Conservation (phyloP, 495 filamentous ascomycete species). For the Penicillium parvum region DNA sequence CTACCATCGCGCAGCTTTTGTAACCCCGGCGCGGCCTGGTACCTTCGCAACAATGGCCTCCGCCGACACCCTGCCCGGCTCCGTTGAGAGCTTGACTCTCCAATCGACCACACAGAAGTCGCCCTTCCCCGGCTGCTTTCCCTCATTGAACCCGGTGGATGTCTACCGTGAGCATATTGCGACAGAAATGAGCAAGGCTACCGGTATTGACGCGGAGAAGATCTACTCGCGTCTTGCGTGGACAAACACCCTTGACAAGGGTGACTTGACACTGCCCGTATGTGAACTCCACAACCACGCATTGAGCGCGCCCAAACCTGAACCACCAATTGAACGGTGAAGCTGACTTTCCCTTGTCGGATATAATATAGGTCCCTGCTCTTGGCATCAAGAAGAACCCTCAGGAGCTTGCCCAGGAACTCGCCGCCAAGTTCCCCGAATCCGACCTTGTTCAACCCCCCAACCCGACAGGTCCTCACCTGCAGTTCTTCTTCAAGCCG, state of each 20-base stretch:
- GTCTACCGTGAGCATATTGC: slow-evolving; percentile 82
- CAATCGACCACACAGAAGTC: slow-evolving; percentile 37
- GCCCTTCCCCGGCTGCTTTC: slow-evolving; percentile 47
- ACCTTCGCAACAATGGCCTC: slow-evolving; percentile 32
- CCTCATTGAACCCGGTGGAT: slow-evolving; percentile 78
- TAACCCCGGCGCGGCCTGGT: slow-evolving; percentile 11
- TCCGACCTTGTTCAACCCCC: slow-evolving; percentile 72
- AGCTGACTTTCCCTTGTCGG: background rate
- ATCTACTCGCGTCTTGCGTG: slow-evolving; percentile 76
- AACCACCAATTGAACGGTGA: background rate
- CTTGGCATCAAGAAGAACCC: slow-evolving; percentile 82
- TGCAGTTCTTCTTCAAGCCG: slow-evolving; percentile 78
- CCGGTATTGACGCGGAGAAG: slow-evolving; percentile 66
- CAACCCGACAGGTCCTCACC: slow-evolving; percentile 55
- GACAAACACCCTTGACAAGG: slow-evolving; percentile 84
- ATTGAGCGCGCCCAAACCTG: background rate
- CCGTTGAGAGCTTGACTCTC: slow-evolving; percentile 38
- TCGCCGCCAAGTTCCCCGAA: slow-evolving; percentile 73
- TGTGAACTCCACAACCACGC: slow-evolving; percentile 9
- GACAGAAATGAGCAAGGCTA: slow-evolving; percentile 64
- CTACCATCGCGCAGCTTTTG: slow-evolving; percentile 9
- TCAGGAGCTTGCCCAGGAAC: slow-evolving; percentile 63
- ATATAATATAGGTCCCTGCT: slow-evolving; percentile 52
- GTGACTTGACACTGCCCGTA: slow-evolving; percentile 75
- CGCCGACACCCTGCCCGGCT: slow-evolving; percentile 27